Evolutionary conservation across 352 stramenopile genomes (phyloP), one percentile per base, ranked within the genome.

Genomic region (Phytophthora pseudosyringae): DNA sequence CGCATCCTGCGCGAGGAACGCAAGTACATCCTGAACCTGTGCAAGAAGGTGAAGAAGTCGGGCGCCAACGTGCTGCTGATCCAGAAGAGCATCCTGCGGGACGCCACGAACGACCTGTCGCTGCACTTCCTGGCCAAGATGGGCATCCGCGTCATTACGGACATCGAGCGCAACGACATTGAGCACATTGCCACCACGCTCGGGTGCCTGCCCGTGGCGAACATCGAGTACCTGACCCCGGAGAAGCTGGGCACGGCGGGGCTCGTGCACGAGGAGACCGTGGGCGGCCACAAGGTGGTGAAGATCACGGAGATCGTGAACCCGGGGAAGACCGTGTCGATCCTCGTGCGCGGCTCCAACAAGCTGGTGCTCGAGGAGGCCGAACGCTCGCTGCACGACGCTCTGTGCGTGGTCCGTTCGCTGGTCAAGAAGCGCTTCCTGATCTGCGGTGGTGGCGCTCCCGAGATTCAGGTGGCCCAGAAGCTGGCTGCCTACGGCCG

Each of bases 101-200:
- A 99, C 84, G 98, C 98, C 18, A 99, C 98, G 66, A 99, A 99
- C 81, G 98, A 99, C 86, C 78, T 99, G 53, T 98, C 91, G 69
- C 85, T 99, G 16, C 98, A 99, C 70, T 99, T 99, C 71, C 73
- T 99, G 31, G 97, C 97, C 71, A 99, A 99, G 78, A 99, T 99
- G 95, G 98, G 96, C 63, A 99, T 99, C 78, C 92, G 98, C 63
- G 98, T 99, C 5, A 98, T 99, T 54, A 99, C 96, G 26, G 97
- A 99, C 76, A 93, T 99, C 55, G 97, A 99, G 76, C 86, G 98
- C 48, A 95, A 83, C 44, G 98, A 99, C 80, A 98, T 99, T 81
- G 97, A 99, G 71, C 99, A 99, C 84, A 99, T 99, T 73, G 97
- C 97, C 39, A 91, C 81, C 43, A 99, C 97, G 36, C 76, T 99